Base-by-base conservation (phyloP, 75 land plant species). In the Sequoia sempervirens region DNA sequence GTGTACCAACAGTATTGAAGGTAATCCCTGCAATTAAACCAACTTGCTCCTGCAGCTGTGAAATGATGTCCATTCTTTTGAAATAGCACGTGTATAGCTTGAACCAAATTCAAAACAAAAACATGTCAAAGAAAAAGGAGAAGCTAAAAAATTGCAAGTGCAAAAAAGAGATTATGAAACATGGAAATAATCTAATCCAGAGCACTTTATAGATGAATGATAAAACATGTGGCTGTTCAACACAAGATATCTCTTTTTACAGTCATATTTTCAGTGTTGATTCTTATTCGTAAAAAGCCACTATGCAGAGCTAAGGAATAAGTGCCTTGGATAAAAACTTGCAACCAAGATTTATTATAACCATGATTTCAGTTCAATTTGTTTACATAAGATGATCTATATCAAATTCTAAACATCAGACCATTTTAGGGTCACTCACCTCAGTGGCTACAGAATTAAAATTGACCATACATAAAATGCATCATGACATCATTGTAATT, bases 21-120 rank as follows among this genome's bases (percentile, higher is more conserved):
- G 96, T 93, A 30, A 97, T 72, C 32, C 83, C 83, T 12, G 99
- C 99, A 34, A 97, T 93, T 38, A 90, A 81, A 81, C 93, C 93
- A 32, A 91, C 93, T 85, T 97, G 99, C 40, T 97, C 99, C 84
- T 97, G 99, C 43, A 97, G 76, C 80, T 97, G 98, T 17, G 99
- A 93, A n/a, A 96, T 94, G 84, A 96, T 94, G 66, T 97, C 99
- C 99, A 97, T 97, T 14, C 56, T 73, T 50, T 50, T 40, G 13
- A 54, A 12, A 45, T 43, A 78, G 32, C 28, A n/a, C n/a, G 14
- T 78, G 4, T 20, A 47, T 45, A 14, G 80, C 13, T 43, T n/a
- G n/a, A 78, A 45, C 8, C 50, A 78, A 78, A 9, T 78, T n/a
- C 45, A 78, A 12, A 10, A 45, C 20, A 75, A 75, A 3, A 37